Evolutionary conservation across 495 filamentous ascomycete species (phyloP).

Genomic region (Lentithecium fluviatile): DNA sequence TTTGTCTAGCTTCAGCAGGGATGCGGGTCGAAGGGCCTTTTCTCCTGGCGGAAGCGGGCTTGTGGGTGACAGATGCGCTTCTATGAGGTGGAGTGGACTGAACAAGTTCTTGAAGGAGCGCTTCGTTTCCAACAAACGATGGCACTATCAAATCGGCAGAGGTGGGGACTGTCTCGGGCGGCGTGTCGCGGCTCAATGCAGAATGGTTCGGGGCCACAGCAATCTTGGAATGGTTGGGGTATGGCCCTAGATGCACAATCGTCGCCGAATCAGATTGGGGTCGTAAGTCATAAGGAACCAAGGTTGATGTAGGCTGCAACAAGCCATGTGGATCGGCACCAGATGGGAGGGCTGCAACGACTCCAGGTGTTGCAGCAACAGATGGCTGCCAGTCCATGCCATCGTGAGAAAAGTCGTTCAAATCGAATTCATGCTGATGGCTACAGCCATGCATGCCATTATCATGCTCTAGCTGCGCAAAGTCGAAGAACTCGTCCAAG

Average conservation of each 20-base stretch:
- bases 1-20: slow-evolving; percentile 14
- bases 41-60: slow-evolving; percentile 17
- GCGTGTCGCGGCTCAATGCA: too few species aligned
- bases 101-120: background rate
- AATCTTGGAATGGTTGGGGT: too few species aligned
- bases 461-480: background rate
- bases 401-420: background rate
- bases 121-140: too few species aligned
- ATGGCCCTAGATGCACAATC: too few species aligned
- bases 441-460: background rate
- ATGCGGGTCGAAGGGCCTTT: slow-evolving; percentile 9
- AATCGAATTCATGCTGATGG: background rate
- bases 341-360: background rate
- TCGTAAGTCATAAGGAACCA: too few species aligned
- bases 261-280: too few species aligned
- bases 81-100: background rate
- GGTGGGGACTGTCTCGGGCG: too few species aligned
- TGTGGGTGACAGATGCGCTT: background rate
- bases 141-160: too few species aligned
- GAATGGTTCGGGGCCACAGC: too few species aligned
- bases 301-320: too few species aligned
- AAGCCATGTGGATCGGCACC: background rate
- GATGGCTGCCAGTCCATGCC: background rate
- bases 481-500: slow-evolving; percentile 32
- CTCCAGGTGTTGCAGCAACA: background rate